phyloP scores from a whole-genome alignment of 2,329 filamentous ascomycete genomes.

The Pseudogymnoascus sp. region DNA sequence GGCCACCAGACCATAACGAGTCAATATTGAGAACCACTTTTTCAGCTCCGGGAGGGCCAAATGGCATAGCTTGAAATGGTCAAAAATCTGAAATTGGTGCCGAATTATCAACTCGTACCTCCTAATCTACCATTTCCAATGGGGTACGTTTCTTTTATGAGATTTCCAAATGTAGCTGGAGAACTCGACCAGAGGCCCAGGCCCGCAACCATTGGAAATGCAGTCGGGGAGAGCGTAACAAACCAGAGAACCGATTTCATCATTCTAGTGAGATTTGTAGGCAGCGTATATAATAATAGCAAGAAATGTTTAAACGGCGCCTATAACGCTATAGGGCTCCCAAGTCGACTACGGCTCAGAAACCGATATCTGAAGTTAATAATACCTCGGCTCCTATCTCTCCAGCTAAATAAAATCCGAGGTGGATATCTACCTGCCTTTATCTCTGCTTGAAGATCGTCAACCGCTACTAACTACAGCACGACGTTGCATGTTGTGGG shows the following conservation, averaged over 20 bases:
- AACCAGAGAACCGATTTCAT: neutral
- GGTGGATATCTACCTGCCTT: neutral
- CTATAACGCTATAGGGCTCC: neutral
- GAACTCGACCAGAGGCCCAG: constrained; percentile 10
- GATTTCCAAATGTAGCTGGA: constrained; percentile 17
- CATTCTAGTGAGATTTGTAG: neutral
- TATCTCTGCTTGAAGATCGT: neutral
- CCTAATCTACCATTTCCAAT: constrained; percentile 43
- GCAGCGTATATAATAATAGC: neutral
- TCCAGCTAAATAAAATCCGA: neutral
- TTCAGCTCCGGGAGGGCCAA: constrained; percentile 37
- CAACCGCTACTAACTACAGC: neutral
- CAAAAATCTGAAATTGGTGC: neutral
- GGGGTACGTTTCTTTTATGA: constrained; percentile 35
- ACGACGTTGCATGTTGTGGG: neutral
- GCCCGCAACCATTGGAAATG: neutral
- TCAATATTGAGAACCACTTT: constrained; percentile 41
- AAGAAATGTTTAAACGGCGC: neutral
- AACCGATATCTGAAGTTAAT: neutral
- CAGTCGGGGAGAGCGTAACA: neutral
- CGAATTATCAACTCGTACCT: constrained; percentile 24
- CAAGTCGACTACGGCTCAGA: neutral
- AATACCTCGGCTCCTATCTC: neutral
- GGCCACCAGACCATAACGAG: constrained; percentile 43
- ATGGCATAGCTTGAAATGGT: constrained; percentile 32